Conservation (phyloP, 257 asterid species). For the Phtheirospermum japonicum region DNA sequence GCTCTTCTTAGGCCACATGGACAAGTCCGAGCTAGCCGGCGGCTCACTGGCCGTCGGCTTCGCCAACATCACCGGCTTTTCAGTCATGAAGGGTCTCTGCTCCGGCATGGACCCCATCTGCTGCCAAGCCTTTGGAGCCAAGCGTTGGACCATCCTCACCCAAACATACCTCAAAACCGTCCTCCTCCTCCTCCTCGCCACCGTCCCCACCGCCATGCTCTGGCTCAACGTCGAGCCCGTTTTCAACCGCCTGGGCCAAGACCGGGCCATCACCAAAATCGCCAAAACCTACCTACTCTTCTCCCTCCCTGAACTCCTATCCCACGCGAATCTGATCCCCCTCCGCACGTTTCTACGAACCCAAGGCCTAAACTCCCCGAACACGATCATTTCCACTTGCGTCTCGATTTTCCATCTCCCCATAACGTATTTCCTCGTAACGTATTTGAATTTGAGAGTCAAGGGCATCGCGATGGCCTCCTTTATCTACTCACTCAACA, state of each 20-base stretch:
- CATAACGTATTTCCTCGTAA: constrained; percentile 55
- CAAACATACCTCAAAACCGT: constrained; percentile 67
- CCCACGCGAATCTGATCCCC: constrained; percentile 59
- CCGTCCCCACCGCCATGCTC: constrained; percentile 54
- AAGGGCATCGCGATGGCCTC: constrained; percentile 71
- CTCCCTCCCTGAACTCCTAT: constrained; percentile 57
- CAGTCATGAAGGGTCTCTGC: constrained; percentile 76
- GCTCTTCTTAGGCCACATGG: constrained; percentile 83
- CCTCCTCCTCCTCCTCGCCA: constrained; percentile 54
- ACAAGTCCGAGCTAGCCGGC: constrained; percentile 68
- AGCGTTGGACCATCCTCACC: constrained; percentile 48
- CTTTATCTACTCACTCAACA: constrained; percentile 50
- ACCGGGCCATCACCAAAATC: constrained; percentile 47
- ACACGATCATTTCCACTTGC: constrained; percentile 55
- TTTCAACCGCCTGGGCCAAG: constrained; percentile 59
- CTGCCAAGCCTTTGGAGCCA: constrained; percentile 82
- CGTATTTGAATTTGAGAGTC: constrained; percentile 45
- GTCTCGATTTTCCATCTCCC: constrained; percentile 60
- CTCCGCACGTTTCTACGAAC: constrained; percentile 60
- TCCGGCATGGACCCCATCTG: constrained; percentile 87
- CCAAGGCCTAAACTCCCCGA: constrained; percentile 63
- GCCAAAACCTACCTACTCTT: constrained; percentile 54
- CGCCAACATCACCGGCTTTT: constrained; percentile 73
- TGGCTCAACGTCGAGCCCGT: constrained; percentile 66
- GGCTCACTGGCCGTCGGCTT: constrained; percentile 83